Percentiles rank a stretch among this genome's conserved stretches.
Evolutionary conservation across 192 early-diverging fungal species (phyloP).

Genomic region (Coemansia erecta): DNA sequence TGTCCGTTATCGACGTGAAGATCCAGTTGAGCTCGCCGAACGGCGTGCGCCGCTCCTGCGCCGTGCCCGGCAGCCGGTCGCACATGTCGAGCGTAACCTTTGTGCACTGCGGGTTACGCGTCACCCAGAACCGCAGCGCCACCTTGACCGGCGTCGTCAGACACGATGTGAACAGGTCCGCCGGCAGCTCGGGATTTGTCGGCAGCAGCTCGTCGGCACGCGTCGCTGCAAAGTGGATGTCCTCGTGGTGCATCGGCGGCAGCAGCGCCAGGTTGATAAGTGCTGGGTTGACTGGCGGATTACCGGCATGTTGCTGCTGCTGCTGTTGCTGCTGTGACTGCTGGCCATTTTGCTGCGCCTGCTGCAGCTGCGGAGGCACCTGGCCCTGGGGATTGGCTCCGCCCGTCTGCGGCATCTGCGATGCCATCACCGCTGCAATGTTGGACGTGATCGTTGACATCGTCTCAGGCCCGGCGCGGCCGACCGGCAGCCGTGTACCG

Average conservation of each 20-base stretch:
- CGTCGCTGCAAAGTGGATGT: slow-evolving; percentile 94
- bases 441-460: slow-evolving; percentile 20
- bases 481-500: slow-evolving; percentile 38
- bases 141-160: slow-evolving; percentile 95
- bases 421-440: slow-evolving; percentile 21
- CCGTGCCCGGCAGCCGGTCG: slow-evolving; percentile 74
- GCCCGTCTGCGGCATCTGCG: slow-evolving; percentile 12
- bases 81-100: slow-evolving; percentile 69
- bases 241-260: slow-evolving; percentile 59
- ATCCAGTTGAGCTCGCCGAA: slow-evolving; percentile 99
- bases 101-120: slow-evolving; percentile 72
- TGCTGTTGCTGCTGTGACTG: slow-evolving; percentile 15
- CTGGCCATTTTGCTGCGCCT: slow-evolving; percentile 16
- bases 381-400: no score
- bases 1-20: slow-evolving; percentile 97
- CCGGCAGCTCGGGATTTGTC: slow-evolving; percentile 90
- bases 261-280: slow-evolving; percentile 46
- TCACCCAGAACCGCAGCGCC: slow-evolving; percentile 87
- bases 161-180: slow-evolving; percentile 95
- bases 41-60: slow-evolving; percentile 89
- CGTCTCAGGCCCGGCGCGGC: slow-evolving; percentile 12
- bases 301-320: slow-evolving; percentile 8
- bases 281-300: slow-evolving; percentile 19
- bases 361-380: slow-evolving; percentile 1
- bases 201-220: slow-evolving; percentile 81